These are phyloP conservation scores for Trypanosoma vivax DNA, from an alignment of 208 protist genomes.

Conservation along the genomic window DNA sequence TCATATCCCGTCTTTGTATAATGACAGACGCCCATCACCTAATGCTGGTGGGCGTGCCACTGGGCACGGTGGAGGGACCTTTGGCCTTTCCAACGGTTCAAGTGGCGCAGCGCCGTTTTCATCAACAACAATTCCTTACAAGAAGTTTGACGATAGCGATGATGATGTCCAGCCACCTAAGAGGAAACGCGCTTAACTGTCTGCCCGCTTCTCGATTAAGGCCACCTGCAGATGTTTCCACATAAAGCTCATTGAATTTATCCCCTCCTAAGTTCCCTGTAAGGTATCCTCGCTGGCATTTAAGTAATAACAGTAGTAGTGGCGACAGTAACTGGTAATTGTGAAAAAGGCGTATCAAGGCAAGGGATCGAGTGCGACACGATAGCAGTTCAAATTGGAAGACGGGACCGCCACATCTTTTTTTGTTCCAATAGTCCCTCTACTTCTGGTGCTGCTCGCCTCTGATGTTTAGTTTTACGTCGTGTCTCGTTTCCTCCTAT, in stretches of 20 bases:
- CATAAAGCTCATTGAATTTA: background rate
- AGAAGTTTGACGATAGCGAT: constrained; percentile 58
- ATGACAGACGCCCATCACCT: constrained; percentile 26
- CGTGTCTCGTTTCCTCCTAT: too few relatives aligned
- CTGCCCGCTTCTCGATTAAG: background rate
- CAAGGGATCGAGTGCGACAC: too few relatives aligned
- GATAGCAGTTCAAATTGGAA: too few relatives aligned
- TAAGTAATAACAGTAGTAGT: too few relatives aligned
- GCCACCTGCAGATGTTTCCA: background rate
- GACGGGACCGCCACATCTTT: too few relatives aligned
- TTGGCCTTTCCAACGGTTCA: constrained; percentile 33
- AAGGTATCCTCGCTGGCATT: too few relatives aligned
- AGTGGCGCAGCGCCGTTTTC: constrained; percentile 28
- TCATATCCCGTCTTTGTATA: constrained; percentile 40
- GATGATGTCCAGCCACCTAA: constrained; percentile 42
- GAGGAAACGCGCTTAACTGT: constrained; percentile 6
- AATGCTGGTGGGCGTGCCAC: constrained; percentile 5
- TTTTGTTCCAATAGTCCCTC: too few relatives aligned
- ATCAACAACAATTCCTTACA: constrained; percentile 32
- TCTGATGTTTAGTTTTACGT: too few relatives aligned
- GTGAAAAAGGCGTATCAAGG: too few relatives aligned
- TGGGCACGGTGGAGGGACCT: constrained; percentile 11
- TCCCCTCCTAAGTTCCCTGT: background rate
- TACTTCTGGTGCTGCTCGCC: too few relatives aligned
- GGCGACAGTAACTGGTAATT: too few relatives aligned